phyloP scores from a whole-genome alignment of 1,284 basidiomycete genomes.

The Trametes sp. region DNA sequence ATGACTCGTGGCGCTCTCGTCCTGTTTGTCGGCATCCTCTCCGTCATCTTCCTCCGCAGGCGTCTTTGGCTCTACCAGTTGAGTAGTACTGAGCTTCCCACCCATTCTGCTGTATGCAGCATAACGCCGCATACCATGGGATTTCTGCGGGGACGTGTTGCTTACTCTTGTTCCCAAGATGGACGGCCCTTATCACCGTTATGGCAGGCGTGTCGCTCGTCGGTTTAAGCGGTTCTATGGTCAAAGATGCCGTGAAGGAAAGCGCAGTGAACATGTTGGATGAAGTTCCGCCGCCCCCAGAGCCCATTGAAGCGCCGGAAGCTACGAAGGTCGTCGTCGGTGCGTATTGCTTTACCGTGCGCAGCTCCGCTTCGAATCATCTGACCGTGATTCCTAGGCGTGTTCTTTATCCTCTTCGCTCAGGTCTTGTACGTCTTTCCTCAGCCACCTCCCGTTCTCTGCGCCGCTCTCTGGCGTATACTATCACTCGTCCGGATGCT shows the following conservation, averaged over 20 bases:
- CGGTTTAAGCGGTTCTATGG: constrained; percentile 89
- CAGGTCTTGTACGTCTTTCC: constrained; percentile 85
- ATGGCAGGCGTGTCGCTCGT: constrained; percentile 92
- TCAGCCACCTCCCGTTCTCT: constrained; percentile 25
- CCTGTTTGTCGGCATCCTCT: constrained; percentile 94
- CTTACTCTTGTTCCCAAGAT: constrained; percentile 56
- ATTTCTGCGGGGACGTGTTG: background rate
- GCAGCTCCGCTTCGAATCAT: constrained; percentile 18
- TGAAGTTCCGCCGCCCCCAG: constrained; percentile 40
- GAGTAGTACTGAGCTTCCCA: constrained; percentile 29
- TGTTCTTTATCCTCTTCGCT: constrained; percentile 94
- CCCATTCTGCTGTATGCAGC: constrained; percentile 27
- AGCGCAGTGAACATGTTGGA: constrained; percentile 32
- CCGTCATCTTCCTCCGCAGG: constrained; percentile 90
- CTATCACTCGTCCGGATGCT: background rate
- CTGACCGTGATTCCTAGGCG: constrained; percentile 55
- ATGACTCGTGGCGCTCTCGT: constrained; percentile 98
- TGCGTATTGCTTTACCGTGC: constrained; percentile 38
- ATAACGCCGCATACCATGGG: constrained; percentile 5
- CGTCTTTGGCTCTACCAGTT: constrained; percentile 84
- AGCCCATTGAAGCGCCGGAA: constrained; percentile 62
- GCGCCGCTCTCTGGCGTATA: background rate
- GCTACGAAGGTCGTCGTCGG: constrained; percentile 73
- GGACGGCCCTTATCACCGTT: constrained; percentile 91
- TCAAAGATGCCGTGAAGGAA: constrained; percentile 75